Evolutionary conservation across 768 basidiomycete genomes (phyloP).

Genomic region (Amanita rimosa): DNA sequence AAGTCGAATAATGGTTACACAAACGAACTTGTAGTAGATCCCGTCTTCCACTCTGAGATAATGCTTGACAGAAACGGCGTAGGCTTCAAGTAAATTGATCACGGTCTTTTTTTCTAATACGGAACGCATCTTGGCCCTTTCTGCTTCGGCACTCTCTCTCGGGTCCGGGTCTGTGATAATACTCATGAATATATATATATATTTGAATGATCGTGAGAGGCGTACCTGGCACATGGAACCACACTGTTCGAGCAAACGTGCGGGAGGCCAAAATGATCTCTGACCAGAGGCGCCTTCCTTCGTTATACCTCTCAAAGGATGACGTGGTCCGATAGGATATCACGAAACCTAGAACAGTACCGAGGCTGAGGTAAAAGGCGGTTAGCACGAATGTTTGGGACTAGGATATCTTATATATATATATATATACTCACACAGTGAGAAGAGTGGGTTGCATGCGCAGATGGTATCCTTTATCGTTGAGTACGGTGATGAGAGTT

Average conservation of each 20-base stretch:
- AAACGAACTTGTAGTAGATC: slow-evolving; percentile 28
- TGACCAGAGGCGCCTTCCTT: slow-evolving; percentile 59
- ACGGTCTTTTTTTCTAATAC: slow-evolving; percentile 60
- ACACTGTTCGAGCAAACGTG: slow-evolving; percentile 48
- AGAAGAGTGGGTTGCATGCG: slow-evolving; percentile 43
- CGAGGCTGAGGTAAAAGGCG: slow-evolving; percentile 18
- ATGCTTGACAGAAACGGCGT: slow-evolving; percentile 55
- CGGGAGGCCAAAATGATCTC: slow-evolving; percentile 49
- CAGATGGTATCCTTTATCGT: slow-evolving; percentile 29
- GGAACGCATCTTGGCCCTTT: slow-evolving; percentile 29
- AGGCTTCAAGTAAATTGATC: slow-evolving; percentile 59
- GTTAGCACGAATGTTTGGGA: neutral
- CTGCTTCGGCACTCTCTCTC: slow-evolving; percentile 11
- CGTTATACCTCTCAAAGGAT: slow-evolving; percentile 69
- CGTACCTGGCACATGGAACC: slow-evolving; percentile 57
- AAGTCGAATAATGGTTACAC: neutral
- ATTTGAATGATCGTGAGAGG: neutral
- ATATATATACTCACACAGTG: slow-evolving; percentile 42
- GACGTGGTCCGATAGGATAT: slow-evolving; percentile 64
- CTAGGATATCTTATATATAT: neutral
- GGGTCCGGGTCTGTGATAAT: slow-evolving; percentile 13
- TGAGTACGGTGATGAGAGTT: slow-evolving; percentile 43
- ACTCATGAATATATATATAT: too few relatives aligned
- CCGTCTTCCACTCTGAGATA: slow-evolving; percentile 53
- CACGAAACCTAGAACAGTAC: slow-evolving; percentile 68